phyloP scores from a whole-genome alignment of 2,329 filamentous ascomycete species.

The Colletotrichum sp. region DNA sequence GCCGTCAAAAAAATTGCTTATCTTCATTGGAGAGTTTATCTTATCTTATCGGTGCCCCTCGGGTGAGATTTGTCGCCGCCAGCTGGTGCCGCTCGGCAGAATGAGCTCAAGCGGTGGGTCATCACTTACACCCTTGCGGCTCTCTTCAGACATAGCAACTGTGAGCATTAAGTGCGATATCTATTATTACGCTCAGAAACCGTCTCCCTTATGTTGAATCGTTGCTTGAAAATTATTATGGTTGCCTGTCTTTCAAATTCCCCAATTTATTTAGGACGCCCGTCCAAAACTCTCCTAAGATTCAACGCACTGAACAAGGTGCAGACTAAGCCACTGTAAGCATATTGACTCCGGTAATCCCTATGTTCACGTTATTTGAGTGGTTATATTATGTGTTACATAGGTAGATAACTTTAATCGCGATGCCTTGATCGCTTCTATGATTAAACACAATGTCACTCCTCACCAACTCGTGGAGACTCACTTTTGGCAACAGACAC shows the following conservation, averaged over 20 bases:
- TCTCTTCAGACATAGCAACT: rapidly evolving
- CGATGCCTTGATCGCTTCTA: too few species aligned
- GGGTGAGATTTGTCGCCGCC: rapidly evolving
- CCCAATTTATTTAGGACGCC: neutral
- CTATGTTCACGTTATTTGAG: neutral
- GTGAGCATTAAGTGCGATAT: neutral
- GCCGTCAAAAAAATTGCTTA: slow-evolving; percentile 21
- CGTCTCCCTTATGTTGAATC: too few species aligned
- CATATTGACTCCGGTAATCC: neutral
- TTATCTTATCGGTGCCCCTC: slow-evolving; percentile 12
- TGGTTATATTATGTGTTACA: neutral
- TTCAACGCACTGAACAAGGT: neutral
- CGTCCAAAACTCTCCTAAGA: neutral
- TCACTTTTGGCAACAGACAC: neutral
- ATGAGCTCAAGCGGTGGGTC: neutral
- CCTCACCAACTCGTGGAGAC: neutral
- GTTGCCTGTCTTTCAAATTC: rapidly evolving
- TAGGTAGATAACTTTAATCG: too few species aligned
- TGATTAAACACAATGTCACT: too few species aligned
- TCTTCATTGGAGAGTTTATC: neutral
- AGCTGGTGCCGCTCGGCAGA: neutral
- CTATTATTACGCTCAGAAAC: rapidly evolving
- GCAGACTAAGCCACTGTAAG: neutral
- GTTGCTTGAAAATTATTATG: rapidly evolving
- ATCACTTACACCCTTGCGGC: neutral